Base-by-base conservation (phyloP, 1,139 yeast genomes). In the Saccharomyces hybrid region DNA sequence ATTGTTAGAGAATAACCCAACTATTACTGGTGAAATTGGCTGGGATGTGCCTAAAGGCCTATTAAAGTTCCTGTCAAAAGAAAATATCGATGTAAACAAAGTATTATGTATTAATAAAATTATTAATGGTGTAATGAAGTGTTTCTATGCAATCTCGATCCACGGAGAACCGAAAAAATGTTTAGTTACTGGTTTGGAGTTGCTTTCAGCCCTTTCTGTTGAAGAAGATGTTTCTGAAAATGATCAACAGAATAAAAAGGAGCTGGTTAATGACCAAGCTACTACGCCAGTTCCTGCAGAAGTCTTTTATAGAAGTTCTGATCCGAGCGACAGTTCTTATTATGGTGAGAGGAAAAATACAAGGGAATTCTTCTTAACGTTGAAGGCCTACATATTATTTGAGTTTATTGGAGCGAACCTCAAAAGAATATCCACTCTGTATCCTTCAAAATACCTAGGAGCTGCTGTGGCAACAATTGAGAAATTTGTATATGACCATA, bases 11-110 rank as follows among this genome's bases (percentile, higher is more conserved):
- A 20, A 20, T 20, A 20, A 20, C 20, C 56, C 60, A 4, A 57
- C 58, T 1, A 50, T 61, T 41, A 59, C 59, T 2, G 54, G 55
- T 3, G 87, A 85, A 62, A 81, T 89, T 57, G 96, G 95, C 2
- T 90, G 97, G 97, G 97, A 90, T 69, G 67, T 90, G 32, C 96
- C 96, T 0, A 77, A 75, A 34, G 70, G 88, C 51, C 63, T 90
- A 16, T 67, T 88, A 49, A 71, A 72, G 5, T 82, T 75, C 49
- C 47, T 57, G 11, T 62, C 55, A 52, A 56, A 58, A 7, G 63
- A 58, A 48, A 62, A 64, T 34, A 66, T 74, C 32, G 55, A 58
- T 9, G 57, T 51, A 2, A 30, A 60, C 27, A 48, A 49, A 14
- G 56, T 52, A 14, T 51, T 67, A 32, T 51, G 56, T 8, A 13